Evolutionary conservation across 1,139 yeast species (phyloP).

Genomic region (Geotrichum histeridarum): DNA sequence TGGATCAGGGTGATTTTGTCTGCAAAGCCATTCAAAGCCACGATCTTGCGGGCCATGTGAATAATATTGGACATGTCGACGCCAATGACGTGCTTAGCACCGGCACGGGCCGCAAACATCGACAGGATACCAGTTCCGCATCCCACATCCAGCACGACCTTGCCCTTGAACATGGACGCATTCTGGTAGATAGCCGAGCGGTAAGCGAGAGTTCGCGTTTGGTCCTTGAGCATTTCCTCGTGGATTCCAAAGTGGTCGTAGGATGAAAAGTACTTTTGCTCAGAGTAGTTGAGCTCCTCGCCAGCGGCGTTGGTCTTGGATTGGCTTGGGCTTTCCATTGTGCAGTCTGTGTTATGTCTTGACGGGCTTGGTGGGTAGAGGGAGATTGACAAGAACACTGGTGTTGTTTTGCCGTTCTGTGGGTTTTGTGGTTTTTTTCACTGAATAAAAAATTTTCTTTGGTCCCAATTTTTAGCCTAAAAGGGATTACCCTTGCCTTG

Average conservation of each 20-base stretch:
- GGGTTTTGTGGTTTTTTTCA: not conserved
- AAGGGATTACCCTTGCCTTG: not conserved
- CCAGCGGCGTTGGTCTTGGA: constrained; percentile 13
- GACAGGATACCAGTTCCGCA: constrained; percentile 97
- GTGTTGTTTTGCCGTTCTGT: not conserved
- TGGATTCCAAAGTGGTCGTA: constrained; percentile 97
- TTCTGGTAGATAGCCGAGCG: constrained; percentile 91
- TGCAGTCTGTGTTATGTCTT: not conserved
- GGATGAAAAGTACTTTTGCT: constrained; percentile 89
- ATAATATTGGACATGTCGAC: constrained; percentile 97
- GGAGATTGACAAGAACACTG: not conserved
- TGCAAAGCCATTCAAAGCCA: constrained; percentile 73
- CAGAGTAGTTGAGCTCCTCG: constrained; percentile 41
- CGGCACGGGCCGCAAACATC: constrained; percentile 97
- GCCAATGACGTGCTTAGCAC: constrained; percentile 94
- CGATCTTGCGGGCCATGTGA: constrained; percentile 86
- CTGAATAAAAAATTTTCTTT: constrained; percentile 1
- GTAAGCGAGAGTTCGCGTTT: constrained; percentile 86
- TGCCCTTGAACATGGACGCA: constrained; percentile 82
- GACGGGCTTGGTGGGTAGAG: not conserved
- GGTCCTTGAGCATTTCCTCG: constrained; percentile 97
- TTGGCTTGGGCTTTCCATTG: constrained; percentile 5
- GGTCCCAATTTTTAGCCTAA: constrained; percentile 1
- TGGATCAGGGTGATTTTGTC: constrained; percentile 85
- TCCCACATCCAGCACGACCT: constrained; percentile 95